Base-by-base conservation (phyloP, 148 eudicot genomes). In the Vaccinium myrtillus region DNA sequence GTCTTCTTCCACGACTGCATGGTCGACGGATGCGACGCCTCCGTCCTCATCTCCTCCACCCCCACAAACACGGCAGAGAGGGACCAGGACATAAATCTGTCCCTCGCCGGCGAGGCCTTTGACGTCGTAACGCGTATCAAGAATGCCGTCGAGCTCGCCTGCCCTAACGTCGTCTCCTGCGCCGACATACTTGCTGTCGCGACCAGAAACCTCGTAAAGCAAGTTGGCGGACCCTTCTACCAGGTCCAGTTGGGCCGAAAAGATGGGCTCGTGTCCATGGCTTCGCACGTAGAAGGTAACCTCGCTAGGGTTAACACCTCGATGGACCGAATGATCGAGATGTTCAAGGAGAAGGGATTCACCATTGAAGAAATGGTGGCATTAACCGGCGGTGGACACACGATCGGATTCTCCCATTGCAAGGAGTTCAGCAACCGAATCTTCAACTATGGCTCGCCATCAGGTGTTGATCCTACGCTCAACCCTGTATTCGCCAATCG, bases 1-100 rank as follows among this genome's bases (percentile, higher is more conserved):
- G 79, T 87, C 27, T 91, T 91, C 82, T 91, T 91, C 84, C 93
- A 91, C n/a, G 93, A 91, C 54, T 91, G 93, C 83, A 88, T 91
- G 90, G 93, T 90, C 14, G 87, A 79, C 2, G 93, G 93, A 1
- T 91, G 93, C 5, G 93, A 91, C 54, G 92, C 78, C 4, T 91
- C 93, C 2, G 89, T 91, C 50, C 83, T 90, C 1, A 86, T 90
- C 3, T 46, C 89, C 15, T 86, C 90, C 46, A 87, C 84, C 39
- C 32, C 88, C 43, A 81, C 87, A 77, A 84, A 90, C 39, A 82
- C 84, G 83, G 87, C 91, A 0, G 93, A 90, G 86, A 82, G 85
- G n/a, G 93, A 90, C 58, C 83, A 88, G 0, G 93, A 91, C 56
- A 83, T 90, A 19, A 91, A 91, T 84, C 53, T 84, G 2, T 82